Conservation (phyloP, 2,329 filamentous ascomycete species). For the Talaromyces sp. region DNA sequence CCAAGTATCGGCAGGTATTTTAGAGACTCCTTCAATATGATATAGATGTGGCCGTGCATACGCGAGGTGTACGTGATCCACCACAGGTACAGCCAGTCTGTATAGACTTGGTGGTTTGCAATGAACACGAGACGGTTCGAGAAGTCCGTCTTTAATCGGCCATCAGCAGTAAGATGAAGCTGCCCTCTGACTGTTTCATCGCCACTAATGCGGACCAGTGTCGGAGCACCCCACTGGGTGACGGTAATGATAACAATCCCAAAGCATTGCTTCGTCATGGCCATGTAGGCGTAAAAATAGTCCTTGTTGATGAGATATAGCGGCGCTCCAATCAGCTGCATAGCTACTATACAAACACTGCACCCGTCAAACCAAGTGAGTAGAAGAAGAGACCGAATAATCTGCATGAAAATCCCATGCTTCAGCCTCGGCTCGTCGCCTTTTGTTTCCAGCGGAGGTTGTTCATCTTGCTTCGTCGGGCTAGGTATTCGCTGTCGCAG, state of each 20-base stretch:
- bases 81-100: constrained; percentile 67
- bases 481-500: constrained; percentile 28
- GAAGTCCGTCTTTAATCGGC: constrained; percentile 55
- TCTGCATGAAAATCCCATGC: constrained; percentile 42
- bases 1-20: constrained; percentile 60
- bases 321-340: constrained; percentile 58
- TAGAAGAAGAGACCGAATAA: constrained; percentile 42
- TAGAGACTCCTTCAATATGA: constrained; percentile 62
- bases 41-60: constrained; percentile 63
- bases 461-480: constrained; percentile 15
- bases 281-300: constrained; percentile 62
- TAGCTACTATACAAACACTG: constrained; percentile 43
- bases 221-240: constrained; percentile 61
- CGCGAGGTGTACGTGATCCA: constrained; percentile 62
- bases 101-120: constrained; percentile 64
- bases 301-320: constrained; percentile 58
- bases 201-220: constrained; percentile 58
- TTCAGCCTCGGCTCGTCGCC: constrained; percentile 34
- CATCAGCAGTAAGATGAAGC: constrained; percentile 52
- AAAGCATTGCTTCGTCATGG: constrained; percentile 62
- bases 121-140: constrained; percentile 59
- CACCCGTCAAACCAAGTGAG: constrained; percentile 43
- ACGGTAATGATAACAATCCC: constrained; percentile 59
- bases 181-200: constrained; percentile 58
- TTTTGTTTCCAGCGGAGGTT: constrained; percentile 19